Evolutionary conservation across 2,329 filamentous ascomycete genomes (phyloP).

Genomic region (Zasmidium cellare): DNA sequence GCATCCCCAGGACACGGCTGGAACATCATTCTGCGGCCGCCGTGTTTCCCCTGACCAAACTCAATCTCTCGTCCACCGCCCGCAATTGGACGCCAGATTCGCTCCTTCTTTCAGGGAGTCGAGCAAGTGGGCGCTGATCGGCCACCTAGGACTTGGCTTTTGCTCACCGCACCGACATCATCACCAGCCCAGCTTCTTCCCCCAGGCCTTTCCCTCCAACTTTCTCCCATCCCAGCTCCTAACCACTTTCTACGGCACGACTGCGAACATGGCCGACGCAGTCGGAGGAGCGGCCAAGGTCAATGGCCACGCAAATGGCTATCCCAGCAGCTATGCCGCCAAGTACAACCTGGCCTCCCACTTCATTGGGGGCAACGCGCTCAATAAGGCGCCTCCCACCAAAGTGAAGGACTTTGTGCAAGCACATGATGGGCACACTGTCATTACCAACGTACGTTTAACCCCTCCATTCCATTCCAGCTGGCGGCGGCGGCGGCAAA

Average conservation of each 20-base stretch:
- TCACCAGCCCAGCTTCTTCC: conserved; percentile 1
- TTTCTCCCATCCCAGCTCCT: conserved; percentile 3
- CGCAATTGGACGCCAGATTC: not conserved
- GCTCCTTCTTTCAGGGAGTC: not conserved
- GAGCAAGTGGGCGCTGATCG: not conserved
- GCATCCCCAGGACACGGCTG: no score
- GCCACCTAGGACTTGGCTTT: not conserved
- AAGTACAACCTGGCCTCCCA: conserved; percentile 83
- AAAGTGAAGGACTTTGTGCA: conserved; percentile 96
- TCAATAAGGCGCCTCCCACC: conserved; percentile 77
- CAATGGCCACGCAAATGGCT: conserved; percentile 50
- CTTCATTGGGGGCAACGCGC: conserved; percentile 92
- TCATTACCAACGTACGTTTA: conserved; percentile 87
- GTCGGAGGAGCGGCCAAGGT: conserved; percentile 40
- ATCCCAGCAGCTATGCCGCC: conserved; percentile 68
- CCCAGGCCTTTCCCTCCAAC: conserved; percentile 13
- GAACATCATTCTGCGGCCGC: not conserved
- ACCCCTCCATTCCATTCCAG: not conserved
- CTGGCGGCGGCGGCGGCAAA: not conserved
- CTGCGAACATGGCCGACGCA: conserved; percentile 39
- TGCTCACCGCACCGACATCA: conserved; percentile 8
- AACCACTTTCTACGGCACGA: conserved; percentile 30
- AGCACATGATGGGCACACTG: conserved; percentile 86
- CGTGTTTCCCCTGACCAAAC: conserved; percentile 2
- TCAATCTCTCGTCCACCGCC: not conserved